Percentiles rank a stretch among this genome's conserved stretches.
These are phyloP conservation scores for Pleurotus citrinopileatus DNA, from an alignment of 768 basidiomycete species.

Conservation along the genomic window DNA sequence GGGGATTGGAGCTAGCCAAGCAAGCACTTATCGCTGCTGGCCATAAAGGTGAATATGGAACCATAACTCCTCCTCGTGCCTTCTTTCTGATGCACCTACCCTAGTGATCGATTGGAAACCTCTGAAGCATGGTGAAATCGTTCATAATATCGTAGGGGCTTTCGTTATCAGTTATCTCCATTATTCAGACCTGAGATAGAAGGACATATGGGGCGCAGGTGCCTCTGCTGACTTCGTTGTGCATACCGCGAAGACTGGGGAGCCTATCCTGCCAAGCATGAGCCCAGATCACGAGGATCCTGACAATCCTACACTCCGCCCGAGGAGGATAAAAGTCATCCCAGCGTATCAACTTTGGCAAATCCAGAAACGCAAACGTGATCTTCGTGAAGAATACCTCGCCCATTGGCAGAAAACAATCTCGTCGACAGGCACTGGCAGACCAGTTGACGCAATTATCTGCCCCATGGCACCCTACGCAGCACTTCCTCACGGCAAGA, in stretches of 20 bases:
- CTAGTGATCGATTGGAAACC: slow-evolving; percentile 67
- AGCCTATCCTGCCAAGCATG: slow-evolving; percentile 60
- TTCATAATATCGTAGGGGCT: slow-evolving; percentile 34
- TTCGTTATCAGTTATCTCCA: background rate
- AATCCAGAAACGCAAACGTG: slow-evolving; percentile 48
- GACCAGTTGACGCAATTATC: slow-evolving; percentile 75
- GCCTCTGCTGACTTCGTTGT: slow-evolving; percentile 42
- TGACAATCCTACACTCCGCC: slow-evolving; percentile 2
- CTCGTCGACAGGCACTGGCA: slow-evolving; percentile 52
- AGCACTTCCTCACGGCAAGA: slow-evolving; percentile 61
- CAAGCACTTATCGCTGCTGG: slow-evolving; percentile 57
- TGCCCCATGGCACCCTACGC: slow-evolving; percentile 57
- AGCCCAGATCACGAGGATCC: slow-evolving; percentile 26
- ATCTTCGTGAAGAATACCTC: slow-evolving; percentile 54
- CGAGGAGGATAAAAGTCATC: slow-evolving; percentile 10
- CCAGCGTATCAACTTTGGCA: slow-evolving; percentile 57
- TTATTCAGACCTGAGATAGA: background rate
- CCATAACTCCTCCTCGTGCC: background rate
- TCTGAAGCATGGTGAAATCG: slow-evolving; percentile 51
- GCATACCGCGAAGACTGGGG: slow-evolving; percentile 37
- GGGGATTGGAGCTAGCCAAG: slow-evolving; percentile 58
- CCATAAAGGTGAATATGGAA: slow-evolving; percentile 18
- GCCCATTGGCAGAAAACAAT: slow-evolving; percentile 59
- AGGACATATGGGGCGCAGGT: slow-evolving; percentile 28
- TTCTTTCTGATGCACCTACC: background rate